phyloP scores from a whole-genome alignment of 129 eudicot species.

The Chrysanthemum makinoi region DNA sequence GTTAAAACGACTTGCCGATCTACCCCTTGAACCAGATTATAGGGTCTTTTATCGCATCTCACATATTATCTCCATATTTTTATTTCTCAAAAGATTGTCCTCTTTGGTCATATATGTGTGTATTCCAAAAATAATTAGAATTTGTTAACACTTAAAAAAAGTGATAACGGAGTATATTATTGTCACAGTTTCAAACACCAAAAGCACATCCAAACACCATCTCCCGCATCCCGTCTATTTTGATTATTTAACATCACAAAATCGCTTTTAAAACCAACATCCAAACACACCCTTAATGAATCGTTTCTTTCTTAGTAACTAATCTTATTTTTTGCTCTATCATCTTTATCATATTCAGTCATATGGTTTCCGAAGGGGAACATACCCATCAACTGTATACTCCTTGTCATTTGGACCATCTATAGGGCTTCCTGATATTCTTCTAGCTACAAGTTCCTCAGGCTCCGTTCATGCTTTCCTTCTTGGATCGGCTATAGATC shows the following conservation, averaged over 20 bases:
- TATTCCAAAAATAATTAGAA: too few relatives aligned
- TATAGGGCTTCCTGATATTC: constrained; percentile 72
- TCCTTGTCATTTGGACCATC: constrained; percentile 89
- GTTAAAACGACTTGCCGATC: too few relatives aligned
- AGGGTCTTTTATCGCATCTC: too few relatives aligned
- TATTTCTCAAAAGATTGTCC: too few relatives aligned
- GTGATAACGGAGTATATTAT: too few relatives aligned
- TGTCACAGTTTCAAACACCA: neutral
- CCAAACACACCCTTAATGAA: too few relatives aligned
- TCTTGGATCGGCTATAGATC: constrained; percentile 56
- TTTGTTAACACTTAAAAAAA: too few relatives aligned
- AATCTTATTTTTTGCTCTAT: constrained; percentile 15
- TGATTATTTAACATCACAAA: too few relatives aligned
- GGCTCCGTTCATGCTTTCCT: constrained; percentile 80
- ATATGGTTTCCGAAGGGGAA: constrained; percentile 90
- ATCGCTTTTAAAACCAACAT: neutral
- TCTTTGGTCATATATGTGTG: too few relatives aligned
- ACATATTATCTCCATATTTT: too few relatives aligned
- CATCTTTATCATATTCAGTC: constrained; percentile 48
- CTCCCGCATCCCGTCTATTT: too few relatives aligned
- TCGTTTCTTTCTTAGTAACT: neutral
- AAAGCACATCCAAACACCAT: neutral
- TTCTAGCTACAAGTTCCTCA: constrained; percentile 87
- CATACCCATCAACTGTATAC: constrained; percentile 78
- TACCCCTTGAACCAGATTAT: too few relatives aligned